These are phyloP conservation scores for Talaromyces sp. DNA, from an alignment of 2,329 filamentous ascomycete genomes.

Conservation along the genomic window DNA sequence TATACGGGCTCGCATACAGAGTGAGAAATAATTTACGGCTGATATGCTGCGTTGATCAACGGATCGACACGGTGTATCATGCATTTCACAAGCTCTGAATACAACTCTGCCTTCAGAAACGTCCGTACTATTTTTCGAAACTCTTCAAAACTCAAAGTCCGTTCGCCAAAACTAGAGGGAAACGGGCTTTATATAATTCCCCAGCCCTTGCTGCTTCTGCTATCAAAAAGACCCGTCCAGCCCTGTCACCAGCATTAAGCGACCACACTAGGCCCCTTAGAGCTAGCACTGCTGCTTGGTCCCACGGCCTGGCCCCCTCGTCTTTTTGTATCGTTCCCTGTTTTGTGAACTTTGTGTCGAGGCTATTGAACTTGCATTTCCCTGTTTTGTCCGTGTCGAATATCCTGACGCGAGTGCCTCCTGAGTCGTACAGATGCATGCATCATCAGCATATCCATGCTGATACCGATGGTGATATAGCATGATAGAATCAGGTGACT, in stretches of 20 bases:
- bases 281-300: background rate
- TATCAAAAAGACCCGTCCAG: background rate
- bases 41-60: background rate
- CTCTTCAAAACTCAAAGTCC: background rate
- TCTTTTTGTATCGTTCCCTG: background rate
- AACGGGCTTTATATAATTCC: background rate
- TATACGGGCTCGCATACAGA: background rate
- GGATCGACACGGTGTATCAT: background rate
- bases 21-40: background rate
- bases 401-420: background rate
- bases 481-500: background rate
- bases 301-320: background rate
- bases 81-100: background rate
- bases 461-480: background rate
- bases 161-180: background rate
- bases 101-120: background rate
- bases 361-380: background rate
- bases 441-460: background rate
- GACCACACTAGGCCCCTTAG: background rate
- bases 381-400: slow-evolving; percentile 1
- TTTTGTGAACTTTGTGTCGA: background rate
- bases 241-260: background rate
- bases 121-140: background rate
- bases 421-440: slow-evolving; percentile 2
- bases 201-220: background rate